Base-by-base conservation (phyloP, 352 stramenopile species). In the Globisporangium irregulare region DNA sequence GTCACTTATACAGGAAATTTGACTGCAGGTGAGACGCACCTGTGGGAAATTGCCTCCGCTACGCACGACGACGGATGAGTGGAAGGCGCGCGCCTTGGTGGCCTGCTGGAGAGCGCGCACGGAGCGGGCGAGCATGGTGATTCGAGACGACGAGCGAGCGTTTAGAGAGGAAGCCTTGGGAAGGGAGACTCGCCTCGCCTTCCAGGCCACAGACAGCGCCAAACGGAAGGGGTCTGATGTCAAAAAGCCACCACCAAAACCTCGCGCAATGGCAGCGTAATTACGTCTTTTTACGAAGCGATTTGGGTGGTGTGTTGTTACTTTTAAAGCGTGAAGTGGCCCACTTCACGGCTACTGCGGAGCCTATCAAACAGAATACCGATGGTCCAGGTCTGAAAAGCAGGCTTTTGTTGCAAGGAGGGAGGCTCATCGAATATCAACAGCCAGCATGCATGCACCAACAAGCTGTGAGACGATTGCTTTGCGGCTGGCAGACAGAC, bases 41-140 rank as follows among this genome's bases (percentile, higher is more conserved):
- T 72, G 63, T 43, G 70, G 68, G 50, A 74, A 74, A 64, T 68
- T 77, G 55, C 70, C 69, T 20, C 68, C 71, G 68, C 79, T 83
- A 60, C 72, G 48, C 20, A 64, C 73, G 70, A 74, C 67, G 24
- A 70, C 66, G 27, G 84, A 90, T 6, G 80, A 85, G 72, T 89
- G 84, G 66, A 91, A 78, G 36, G 70, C 64, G 36, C 18, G 59
- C 54, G 50, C 72, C 62, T 80, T 80, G 57, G 67, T 63, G 48
- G 74, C 55, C 55, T 61, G 55, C 18, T 36, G 55, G 55, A 89
- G 61, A 67, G 76, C 74, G 54, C 84, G 84, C 66, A 90, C 74
- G 72, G 62, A 83, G 62, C 81, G 81, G 67, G 82, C 80, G 32
- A 92, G 75, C 84, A 92, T 92, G 68, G 58, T 46, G 50, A 7